Evolutionary conservation across 257 asterid genomes (phyloP), one percentile per base, ranked within the genome.

Genomic region (Linaria vulgaris): DNA sequence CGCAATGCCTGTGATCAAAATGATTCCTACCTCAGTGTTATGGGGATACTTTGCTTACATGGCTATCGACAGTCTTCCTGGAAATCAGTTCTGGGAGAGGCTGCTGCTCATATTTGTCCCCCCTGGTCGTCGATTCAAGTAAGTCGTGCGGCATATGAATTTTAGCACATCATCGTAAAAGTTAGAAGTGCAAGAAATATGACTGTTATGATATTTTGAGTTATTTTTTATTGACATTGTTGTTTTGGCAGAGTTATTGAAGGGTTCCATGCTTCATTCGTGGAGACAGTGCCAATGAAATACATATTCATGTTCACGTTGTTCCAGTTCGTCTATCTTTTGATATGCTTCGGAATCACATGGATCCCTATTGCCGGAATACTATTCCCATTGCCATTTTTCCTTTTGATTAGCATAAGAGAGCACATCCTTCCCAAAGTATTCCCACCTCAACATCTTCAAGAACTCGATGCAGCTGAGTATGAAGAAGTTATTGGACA

Each of bases 1-100:
- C 61, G 84, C 78, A 12, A 78, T 87, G 75, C 99, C 97, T 10
- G 74, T 89, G 56, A 82, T 94, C 56, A 85, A 67, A 75, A 75
- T 60, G 92, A 90, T 90, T 55, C 99, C 99, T 8, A 87, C 96
- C 55, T 94, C 99, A 0, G 97, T 90, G 61, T 79, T 90, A 59
- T 90, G 97, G 99, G 97, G 99, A 43, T 94, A 90, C 79, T 94
- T 94, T 37, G 99, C 99, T 27, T 94, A 94, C 83, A 94, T 94
- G 99, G 97, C 99, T 38, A 83, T 86, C 6, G 99, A 94, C 56
- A 90, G 97, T 72, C 96, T 94, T 54, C 96, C 96, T 0, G 99
- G 99, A 1, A 90, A 87, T 69, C 99, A 90, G 76, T 87, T 90
- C 60, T 90, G 96, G 96, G 99, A 94, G 79, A 85, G 99, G 84